phyloP scores from a whole-genome alignment of 345 rosid species.

The Microcos paniculata region DNA sequence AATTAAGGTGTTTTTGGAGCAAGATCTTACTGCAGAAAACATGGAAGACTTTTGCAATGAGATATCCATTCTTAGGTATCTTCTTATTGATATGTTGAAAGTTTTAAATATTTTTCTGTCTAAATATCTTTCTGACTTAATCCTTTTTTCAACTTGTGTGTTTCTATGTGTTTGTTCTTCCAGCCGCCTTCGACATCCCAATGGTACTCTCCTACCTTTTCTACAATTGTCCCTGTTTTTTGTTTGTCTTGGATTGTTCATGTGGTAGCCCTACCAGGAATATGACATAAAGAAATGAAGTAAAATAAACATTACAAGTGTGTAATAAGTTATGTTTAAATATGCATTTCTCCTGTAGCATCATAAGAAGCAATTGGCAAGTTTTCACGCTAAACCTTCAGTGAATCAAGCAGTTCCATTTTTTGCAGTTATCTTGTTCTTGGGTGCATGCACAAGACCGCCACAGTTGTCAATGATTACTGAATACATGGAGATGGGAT shows the following conservation, averaged over 20 bases:
- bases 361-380: constrained; percentile 7
- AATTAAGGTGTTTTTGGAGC: constrained; percentile 92
- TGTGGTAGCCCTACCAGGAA: neutral
- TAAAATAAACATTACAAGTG: neutral
- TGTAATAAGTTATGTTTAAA: neutral
- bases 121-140: constrained; percentile 35
- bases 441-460: constrained; percentile 97
- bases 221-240: neutral
- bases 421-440: constrained; percentile 87
- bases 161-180: constrained; percentile 29
- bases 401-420: constrained; percentile 16
- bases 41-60: constrained; percentile 99
- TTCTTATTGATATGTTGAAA: constrained; percentile 27
- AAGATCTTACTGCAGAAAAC: constrained; percentile 93
- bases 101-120: constrained; percentile 19
- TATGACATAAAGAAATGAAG: neutral
- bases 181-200: constrained; percentile 98
- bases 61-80: constrained; percentile 90
- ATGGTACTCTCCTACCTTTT: constrained; percentile 55
- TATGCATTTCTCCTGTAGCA: neutral
- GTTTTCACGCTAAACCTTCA: constrained; percentile 12
- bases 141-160: constrained; percentile 20
- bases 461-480: constrained; percentile 92
- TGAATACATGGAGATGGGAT: constrained; percentile 98
- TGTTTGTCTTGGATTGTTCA: neutral